Evolutionary conservation across 2,329 filamentous ascomycete genomes (phyloP).

Genomic region (Massarina eburnea): DNA sequence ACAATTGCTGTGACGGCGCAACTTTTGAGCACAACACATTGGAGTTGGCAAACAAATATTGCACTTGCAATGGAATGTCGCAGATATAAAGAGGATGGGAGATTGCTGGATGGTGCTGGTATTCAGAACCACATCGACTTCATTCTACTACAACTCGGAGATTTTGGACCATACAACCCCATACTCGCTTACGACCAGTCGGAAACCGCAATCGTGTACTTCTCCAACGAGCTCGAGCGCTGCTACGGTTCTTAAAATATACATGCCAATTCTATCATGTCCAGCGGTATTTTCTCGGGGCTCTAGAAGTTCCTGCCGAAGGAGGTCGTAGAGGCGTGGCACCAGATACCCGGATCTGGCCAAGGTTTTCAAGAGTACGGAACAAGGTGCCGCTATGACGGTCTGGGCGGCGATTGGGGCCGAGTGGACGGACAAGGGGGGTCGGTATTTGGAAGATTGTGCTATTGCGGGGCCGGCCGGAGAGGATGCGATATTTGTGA

Average conservation of each 20-base stretch:
- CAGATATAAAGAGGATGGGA: too few relatives aligned
- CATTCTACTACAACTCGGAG: too few relatives aligned
- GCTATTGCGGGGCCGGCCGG: slow-evolving; percentile 10
- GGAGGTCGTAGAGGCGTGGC: slow-evolving; percentile 1
- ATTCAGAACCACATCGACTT: too few relatives aligned
- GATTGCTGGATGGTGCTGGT: too few relatives aligned
- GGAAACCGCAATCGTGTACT: slow-evolving; percentile 57
- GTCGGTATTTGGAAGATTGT: slow-evolving; percentile 32
- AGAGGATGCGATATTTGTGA: slow-evolving; percentile 1
- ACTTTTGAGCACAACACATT: too few relatives aligned
- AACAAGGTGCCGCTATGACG: slow-evolving; percentile 42
- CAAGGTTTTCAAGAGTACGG: slow-evolving; percentile 25
- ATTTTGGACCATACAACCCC: too few relatives aligned
- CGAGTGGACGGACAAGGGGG: slow-evolving; percentile 34
- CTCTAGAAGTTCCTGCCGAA: slow-evolving; percentile 1
- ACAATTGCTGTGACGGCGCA: too few relatives aligned
- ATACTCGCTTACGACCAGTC: slow-evolving; percentile 50
- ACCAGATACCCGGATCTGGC: background rate
- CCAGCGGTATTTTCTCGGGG: slow-evolving; percentile 14
- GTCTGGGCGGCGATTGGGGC: slow-evolving; percentile 35
- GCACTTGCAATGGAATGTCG: too few relatives aligned
- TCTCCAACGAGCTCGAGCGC: slow-evolving; percentile 56
- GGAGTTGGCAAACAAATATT: too few relatives aligned
- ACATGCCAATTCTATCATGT: slow-evolving; percentile 34
- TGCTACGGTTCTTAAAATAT: slow-evolving; percentile 49